phyloP scores from a whole-genome alignment of 768 basidiomycete genomes.

The Boletus rufocinnamomeus region DNA sequence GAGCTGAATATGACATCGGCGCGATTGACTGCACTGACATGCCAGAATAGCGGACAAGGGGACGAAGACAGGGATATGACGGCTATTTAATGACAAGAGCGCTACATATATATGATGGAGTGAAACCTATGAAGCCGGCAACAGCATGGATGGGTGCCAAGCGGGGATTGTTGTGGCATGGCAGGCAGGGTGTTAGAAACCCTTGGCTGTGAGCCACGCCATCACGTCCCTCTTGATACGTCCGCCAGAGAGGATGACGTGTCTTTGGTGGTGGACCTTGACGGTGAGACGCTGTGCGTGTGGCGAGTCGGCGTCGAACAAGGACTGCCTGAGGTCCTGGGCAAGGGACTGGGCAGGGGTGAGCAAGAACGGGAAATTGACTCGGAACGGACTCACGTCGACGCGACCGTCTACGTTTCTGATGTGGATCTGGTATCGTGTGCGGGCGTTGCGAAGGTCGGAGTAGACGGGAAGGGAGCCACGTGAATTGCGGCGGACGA shows the following conservation, averaged over 20 bases:
- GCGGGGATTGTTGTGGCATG: constrained; percentile 6
- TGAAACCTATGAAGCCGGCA: constrained; percentile 16
- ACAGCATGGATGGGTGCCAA: constrained; percentile 12
- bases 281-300: constrained; percentile 54
- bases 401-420: constrained; percentile 69
- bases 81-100: constrained; percentile 19
- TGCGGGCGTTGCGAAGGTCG: constrained; percentile 65
- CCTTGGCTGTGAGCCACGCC: constrained; percentile 62
- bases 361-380: background rate
- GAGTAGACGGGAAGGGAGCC: constrained; percentile 77
- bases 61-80: constrained; percentile 2
- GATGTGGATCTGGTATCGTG: constrained; percentile 57
- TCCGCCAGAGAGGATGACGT: constrained; percentile 62
- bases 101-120: constrained; percentile 6
- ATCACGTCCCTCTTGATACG: constrained; percentile 62
- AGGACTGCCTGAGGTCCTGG: constrained; percentile 51
- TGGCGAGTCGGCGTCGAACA: constrained; percentile 50
- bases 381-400: constrained; percentile 47
- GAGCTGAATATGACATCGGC: background rate
- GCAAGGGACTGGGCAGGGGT: constrained; percentile 51
- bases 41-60: background rate
- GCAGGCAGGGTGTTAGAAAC: constrained; percentile 48
- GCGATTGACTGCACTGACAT: background rate
- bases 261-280: constrained; percentile 47
- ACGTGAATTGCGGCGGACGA: constrained; percentile 63